phyloP scores from a whole-genome alignment of 169 alveolate genomes.

The Eimeria tenella region DNA sequence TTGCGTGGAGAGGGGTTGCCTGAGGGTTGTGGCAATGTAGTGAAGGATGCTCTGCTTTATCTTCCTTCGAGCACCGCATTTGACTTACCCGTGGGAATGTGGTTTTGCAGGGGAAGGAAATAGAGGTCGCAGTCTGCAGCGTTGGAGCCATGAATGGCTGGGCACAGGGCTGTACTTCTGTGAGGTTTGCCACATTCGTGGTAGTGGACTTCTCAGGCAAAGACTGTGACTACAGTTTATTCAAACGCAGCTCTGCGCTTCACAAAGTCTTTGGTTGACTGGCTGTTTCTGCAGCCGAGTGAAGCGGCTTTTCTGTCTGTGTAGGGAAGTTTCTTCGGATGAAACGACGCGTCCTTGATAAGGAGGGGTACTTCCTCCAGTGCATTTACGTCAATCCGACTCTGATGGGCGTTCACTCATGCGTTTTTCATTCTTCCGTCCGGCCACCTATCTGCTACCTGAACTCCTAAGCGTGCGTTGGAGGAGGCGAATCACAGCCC shows the following conservation, averaged over 20 bases:
- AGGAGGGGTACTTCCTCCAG: neutral
- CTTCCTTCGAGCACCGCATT: slow-evolving; percentile 74
- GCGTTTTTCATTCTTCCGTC: neutral
- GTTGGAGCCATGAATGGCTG: slow-evolving; percentile 40
- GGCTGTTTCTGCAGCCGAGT: no score
- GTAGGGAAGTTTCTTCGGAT: neutral
- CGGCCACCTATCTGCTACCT: no score
- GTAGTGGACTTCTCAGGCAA: slow-evolving; percentile 39
- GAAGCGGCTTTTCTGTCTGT: no score
- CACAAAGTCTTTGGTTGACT: no score
- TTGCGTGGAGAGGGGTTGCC: neutral
- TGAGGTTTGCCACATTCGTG: neutral
- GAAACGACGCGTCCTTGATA: neutral
- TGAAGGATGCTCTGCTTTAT: neutral
- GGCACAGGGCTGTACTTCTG: slow-evolving; percentile 38
- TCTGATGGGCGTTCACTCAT: neutral
- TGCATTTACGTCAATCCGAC: slow-evolving; percentile 28
- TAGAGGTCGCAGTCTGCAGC: slow-evolving; percentile 14
- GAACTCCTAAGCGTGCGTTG: no score
- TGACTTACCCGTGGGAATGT: slow-evolving; percentile 42
- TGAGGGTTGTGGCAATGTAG: neutral
- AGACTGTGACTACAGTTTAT: slow-evolving; percentile 78
- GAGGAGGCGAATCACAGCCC: no score
- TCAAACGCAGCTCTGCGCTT: neutral
- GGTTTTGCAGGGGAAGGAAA: slow-evolving; percentile 66